Percentiles rank a stretch among this genome's conserved stretches.
Conservation (phyloP, 2,329 filamentous ascomycete genomes). For the Aspergillus viridinutans region DNA sequence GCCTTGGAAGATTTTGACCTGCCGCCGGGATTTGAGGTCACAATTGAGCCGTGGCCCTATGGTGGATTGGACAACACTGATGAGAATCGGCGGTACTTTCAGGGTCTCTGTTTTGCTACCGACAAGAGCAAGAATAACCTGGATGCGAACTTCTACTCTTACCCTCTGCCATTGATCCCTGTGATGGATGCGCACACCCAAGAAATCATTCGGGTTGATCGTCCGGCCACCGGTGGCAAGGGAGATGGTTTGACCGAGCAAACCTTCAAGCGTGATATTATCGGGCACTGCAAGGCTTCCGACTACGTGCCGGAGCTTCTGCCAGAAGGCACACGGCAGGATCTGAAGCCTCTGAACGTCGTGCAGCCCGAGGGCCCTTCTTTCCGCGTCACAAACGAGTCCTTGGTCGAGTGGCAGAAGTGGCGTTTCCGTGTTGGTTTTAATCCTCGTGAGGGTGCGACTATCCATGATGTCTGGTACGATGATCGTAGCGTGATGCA, state of each 20-base stretch:
- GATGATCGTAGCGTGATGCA: conserved; percentile 63
- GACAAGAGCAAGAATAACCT: conserved; percentile 39
- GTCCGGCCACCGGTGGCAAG: conserved; percentile 50
- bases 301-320: conserved; percentile 54
- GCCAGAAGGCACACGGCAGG: conserved; percentile 40
- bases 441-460: conserved; percentile 60
- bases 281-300: conserved; percentile 49
- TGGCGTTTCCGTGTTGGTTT: conserved; percentile 63
- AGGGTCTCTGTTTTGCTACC: conserved; percentile 50
- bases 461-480: conserved; percentile 66
- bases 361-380: conserved; percentile 66
- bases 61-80: conserved; percentile 49
- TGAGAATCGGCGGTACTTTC: conserved; percentile 49
- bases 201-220: conserved; percentile 55
- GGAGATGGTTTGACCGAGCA: conserved; percentile 46
- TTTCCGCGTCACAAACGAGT: conserved; percentile 47
- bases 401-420: conserved; percentile 57
- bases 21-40: conserved; percentile 53
- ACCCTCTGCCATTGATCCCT: conserved; percentile 47
- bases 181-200: conserved; percentile 58
- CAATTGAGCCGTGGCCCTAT: conserved; percentile 56
- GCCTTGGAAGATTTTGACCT: conserved; percentile 50
- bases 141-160: conserved; percentile 61
- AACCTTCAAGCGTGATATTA: conserved; percentile 43
- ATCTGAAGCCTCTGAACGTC: conserved; percentile 67